These are phyloP conservation scores for Dichomitus squalens DNA, from an alignment of 1,284 basidiomycete species.

Conservation along the genomic window DNA sequence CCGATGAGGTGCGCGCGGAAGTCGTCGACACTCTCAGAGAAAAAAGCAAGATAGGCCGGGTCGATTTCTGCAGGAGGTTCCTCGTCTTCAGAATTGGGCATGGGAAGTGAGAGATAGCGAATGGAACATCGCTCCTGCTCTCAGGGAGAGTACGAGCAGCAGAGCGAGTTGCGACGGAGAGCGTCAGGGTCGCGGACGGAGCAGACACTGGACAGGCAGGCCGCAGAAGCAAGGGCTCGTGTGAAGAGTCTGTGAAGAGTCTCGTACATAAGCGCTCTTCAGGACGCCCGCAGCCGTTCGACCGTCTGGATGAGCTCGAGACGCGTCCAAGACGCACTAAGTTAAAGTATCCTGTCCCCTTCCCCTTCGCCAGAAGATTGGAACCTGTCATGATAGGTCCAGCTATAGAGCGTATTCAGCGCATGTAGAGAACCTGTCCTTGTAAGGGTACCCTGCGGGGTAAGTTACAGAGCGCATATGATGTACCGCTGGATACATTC, in stretches of 20 bases:
- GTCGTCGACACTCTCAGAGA: conserved; percentile 24
- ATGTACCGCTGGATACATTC: no score
- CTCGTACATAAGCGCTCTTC: conserved; percentile 6
- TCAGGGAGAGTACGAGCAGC: conserved; percentile 1
- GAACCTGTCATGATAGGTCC: no score
- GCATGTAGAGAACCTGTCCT: no score
- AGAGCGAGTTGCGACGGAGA: background rate
- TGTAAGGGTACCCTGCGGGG: no score
- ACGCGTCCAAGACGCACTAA: no score
- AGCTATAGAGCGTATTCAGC: no score
- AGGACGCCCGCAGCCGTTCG: no score
- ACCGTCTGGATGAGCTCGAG: no score
- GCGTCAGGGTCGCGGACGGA: conserved; percentile 16
- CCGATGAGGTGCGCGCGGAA: conserved; percentile 28
- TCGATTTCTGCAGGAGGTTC: conserved; percentile 14
- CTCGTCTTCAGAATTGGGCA: conserved; percentile 21
- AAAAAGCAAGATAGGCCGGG: conserved; percentile 22
- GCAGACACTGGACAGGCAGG: no score
- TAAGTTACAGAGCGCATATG: no score
- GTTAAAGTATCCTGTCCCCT: no score
- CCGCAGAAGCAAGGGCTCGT: background rate
- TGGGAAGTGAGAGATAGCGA: conserved; percentile 1
- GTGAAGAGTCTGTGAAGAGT: conserved; percentile 13
- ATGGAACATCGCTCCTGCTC: conserved; percentile 14
- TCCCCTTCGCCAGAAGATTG: no score